Evolutionary conservation across 2,329 filamentous ascomycete species (phyloP), one percentile per base, ranked within the genome.

Genomic region (Xylaria multiplex): DNA sequence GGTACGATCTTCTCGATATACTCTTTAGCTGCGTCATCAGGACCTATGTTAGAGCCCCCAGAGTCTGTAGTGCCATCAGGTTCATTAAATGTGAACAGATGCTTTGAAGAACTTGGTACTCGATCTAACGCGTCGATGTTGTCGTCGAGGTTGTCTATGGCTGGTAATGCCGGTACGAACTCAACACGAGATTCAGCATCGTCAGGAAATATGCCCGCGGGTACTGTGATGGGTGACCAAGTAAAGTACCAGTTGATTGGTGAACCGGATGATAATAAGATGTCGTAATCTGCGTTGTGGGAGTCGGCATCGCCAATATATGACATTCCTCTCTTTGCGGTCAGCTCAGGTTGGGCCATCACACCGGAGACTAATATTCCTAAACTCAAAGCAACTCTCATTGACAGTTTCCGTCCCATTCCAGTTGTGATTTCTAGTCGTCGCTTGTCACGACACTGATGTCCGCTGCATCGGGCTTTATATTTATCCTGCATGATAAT

Each of bases 191-290:
- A 59, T n/a, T 72, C 70, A 1, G 78, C 69, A 11, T 66, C 58
- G 0, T 70, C 55, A 0, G 76, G 72, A 1, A 70, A 71, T 60
- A 69, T 65, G 16, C 68, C 65, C 6, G 54, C 63, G 4, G 70
- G 65, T 16, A 70, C 71, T 19, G 76, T 72, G 64, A 74, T 73
- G 0, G 77, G 74, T 0, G 79, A 80, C 80, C 80, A 82, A 0
- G 79, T 82, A 60, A 81, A 82, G 67, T 82, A 82, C 80, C 80
- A 82, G 0, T 74, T 70, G 13, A 82, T 76, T 6, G 77, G 72
- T 0, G 80, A 81, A 27, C 77, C 72, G 16, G 75, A 71, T 0
- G 80, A 81, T 1, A 77, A 62, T 0, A 82, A 61, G 1, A 81
- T 70, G n/a, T 74, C 64, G 46, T 75, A 75, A 60, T 82, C 80